Conservation (phyloP, 2,329 filamentous ascomycete species). For the Microdochium nivale region DNA sequence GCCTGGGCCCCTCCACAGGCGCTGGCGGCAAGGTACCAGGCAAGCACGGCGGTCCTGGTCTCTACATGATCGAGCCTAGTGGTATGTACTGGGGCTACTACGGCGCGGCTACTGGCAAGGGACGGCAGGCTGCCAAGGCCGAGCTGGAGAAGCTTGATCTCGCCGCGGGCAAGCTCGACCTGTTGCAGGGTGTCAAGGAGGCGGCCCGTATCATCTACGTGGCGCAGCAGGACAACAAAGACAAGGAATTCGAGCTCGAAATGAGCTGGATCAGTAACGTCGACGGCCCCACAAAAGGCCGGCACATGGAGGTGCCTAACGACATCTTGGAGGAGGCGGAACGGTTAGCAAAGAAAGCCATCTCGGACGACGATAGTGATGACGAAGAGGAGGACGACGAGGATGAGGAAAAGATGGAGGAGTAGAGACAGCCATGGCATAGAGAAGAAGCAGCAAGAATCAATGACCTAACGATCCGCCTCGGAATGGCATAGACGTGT, state of each 20-base stretch:
- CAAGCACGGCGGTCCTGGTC: constrained; percentile 77
- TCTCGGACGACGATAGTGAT: constrained; percentile 83
- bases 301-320: constrained; percentile 88
- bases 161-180: constrained; percentile 62
- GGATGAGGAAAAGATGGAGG: constrained; percentile 79
- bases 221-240: constrained; percentile 97
- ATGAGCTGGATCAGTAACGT: constrained; percentile 94
- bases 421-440: constrained; percentile 39
- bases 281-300: constrained; percentile 83
- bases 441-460: no score
- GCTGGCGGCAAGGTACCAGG: constrained; percentile 72
- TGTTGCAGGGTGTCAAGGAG: constrained; percentile 89
- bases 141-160: constrained; percentile 98
- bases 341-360: constrained; percentile 79
- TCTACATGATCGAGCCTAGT: constrained; percentile 99
- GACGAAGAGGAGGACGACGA: constrained; percentile 57
- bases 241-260: constrained; percentile 98
- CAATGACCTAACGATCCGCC: no score
- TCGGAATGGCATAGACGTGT: no score
- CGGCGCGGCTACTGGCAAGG: constrained; percentile 94
- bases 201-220: constrained; percentile 95
- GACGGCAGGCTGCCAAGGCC: constrained; percentile 91
- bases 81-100: constrained; percentile 99
- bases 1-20: constrained; percentile 67
- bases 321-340: constrained; percentile 87